These are phyloP conservation scores for Clarkia xantiana DNA, from an alignment of 345 rosid genomes.

Conservation along the genomic window DNA sequence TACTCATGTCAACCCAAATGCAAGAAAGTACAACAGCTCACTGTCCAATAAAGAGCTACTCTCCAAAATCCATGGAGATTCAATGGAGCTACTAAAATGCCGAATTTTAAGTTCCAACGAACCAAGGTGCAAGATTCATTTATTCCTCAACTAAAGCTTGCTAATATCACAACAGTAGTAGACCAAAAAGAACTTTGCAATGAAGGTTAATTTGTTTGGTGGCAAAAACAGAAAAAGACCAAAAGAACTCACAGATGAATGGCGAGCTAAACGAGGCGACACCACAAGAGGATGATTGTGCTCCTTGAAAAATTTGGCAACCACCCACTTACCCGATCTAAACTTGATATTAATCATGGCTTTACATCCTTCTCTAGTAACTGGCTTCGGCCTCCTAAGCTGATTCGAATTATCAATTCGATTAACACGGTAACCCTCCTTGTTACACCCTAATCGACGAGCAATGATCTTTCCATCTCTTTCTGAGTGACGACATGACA, in stretches of 20 bases:
- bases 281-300: slow-evolving; percentile 83
- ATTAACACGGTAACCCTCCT: slow-evolving; percentile 59
- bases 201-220: background rate
- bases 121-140: no score
- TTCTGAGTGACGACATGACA: slow-evolving; percentile 72
- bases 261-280: slow-evolving; percentile 69
- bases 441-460: slow-evolving; percentile 81
- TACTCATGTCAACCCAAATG: no score
- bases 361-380: slow-evolving; percentile 85
- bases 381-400: slow-evolving; percentile 46
- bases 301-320: slow-evolving; percentile 67
- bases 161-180: background rate
- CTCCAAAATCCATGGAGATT: no score
- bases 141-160: no score
- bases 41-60: no score
- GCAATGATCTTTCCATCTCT: slow-evolving; percentile 82
- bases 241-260: slow-evolving; percentile 40
- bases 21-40: no score
- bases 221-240: background rate
- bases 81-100: no score
- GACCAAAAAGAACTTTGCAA: background rate
- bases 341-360: slow-evolving; percentile 81
- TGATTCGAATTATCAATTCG: no score
- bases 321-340: slow-evolving; percentile 70
- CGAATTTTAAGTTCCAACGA: no score